Base-by-base conservation (phyloP, 1,284 basidiomycete species). In the Pyrrhoderma noxium region DNA sequence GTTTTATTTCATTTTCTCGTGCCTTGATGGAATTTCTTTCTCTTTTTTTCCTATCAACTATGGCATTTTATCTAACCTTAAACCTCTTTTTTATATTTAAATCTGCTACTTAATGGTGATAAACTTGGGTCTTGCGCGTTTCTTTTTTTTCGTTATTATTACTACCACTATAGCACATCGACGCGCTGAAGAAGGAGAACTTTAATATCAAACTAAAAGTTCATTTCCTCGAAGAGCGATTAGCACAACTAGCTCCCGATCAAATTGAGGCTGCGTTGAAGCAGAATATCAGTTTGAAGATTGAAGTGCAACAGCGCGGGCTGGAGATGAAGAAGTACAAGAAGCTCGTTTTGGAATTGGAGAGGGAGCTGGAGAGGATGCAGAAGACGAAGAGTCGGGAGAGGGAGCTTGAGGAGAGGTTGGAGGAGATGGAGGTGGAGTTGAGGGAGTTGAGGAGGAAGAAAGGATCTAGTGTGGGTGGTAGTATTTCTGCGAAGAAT, bases 171-270 rank as follows among this genome's bases (percentile, higher is more conserved):
- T 60, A 95, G 92, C 88, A 93, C 65, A 90, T 95, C 62, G 91
- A 96, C 68, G 84, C 84, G 57, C 76, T 93, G 60, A 94, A 94
- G 73, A 94, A 93, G 66, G 92, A 96, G 66, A 93, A 94, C 71
- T 95, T 95, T 69, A 89, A 87, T 61, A 83, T 96, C 63, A 94
- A 96, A 65, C 78, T 95, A 49, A 89, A 92, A 58, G 89, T 95
- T 3, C 91, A 93, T 65, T 94, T 95, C 64, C 78, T 94, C 45
- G 90, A 95, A 64, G 91, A 95, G 62, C 85, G 90, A 25, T 77
- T 96, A 13, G 84, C 84, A 1, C 82, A 88, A 61, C 81, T 93
- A 53, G 89, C 91, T 0, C 92, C 93, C 0, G 93, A 95, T 64
- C 89, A 94, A 60, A 86, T 94, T 65, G 88, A 95, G 62, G 84